phyloP scores from a whole-genome alignment of 163 green algal species.

The Chlamydomonas reinhardtii region DNA sequence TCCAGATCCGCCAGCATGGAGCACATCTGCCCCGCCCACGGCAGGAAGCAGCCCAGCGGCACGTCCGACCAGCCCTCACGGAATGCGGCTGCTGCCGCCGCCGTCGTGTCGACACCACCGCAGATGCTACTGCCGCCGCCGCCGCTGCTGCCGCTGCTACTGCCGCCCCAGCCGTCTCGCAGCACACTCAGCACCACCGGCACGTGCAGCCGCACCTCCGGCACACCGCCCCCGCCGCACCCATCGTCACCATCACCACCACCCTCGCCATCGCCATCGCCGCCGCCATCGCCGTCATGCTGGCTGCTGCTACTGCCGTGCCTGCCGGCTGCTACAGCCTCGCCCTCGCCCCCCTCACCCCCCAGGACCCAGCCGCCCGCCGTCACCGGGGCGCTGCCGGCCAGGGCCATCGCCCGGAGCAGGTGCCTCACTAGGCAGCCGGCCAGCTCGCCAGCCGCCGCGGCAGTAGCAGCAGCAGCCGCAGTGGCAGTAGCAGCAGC shows the following conservation, averaged over 20 bases:
- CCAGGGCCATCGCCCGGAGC: slow-evolving; percentile 36
- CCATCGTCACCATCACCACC: background rate
- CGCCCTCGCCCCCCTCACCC: background rate
- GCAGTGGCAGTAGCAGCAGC: no score
- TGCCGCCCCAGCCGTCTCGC: no score
- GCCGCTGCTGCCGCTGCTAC: no score
- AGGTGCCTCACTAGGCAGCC: slow-evolving; percentile 32
- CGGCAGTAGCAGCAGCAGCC: no score
- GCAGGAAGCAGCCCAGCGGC: slow-evolving; percentile 33
- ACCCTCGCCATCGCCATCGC: background rate
- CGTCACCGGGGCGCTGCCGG: background rate
- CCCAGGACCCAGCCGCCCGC: background rate
- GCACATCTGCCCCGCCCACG: slow-evolving; percentile 33
- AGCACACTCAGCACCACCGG: slow-evolving; percentile 31
- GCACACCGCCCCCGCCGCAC: background rate
- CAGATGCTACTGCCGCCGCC: no score
- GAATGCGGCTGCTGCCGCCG: slow-evolving; percentile 19
- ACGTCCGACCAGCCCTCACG: slow-evolving; percentile 10
- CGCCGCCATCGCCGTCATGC: no score
- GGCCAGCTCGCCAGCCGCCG: background rate
- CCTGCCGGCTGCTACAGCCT: background rate
- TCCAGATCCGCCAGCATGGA: slow-evolving; percentile 18
- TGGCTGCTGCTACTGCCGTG: background rate
- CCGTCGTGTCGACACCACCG: no score
- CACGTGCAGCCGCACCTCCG: slow-evolving; percentile 21